A percentile compares a stretch with the other conserved stretches of the same genome.
These are phyloP conservation scores for Penicillium bialowiezense DNA, from an alignment of 495 filamentous ascomycete genomes.

Conservation along the genomic window DNA sequence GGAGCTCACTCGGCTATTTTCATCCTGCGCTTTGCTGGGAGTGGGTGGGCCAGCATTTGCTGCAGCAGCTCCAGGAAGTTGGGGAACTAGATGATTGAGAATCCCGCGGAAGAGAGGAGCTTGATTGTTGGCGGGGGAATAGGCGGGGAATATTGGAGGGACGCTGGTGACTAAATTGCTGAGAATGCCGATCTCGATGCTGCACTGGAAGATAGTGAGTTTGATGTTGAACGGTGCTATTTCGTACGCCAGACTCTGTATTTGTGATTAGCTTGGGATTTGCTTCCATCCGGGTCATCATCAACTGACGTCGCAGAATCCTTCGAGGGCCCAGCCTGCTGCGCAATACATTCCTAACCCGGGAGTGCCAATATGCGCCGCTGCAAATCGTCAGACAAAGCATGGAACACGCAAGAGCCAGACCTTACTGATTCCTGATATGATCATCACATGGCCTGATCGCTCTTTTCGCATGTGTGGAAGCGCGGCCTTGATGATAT, in stretches of 20 bases:
- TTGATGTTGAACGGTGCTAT: constrained; percentile 97
- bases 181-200: constrained; percentile 76
- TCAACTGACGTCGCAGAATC: constrained; percentile 76
- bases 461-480: constrained; percentile 75
- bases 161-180: constrained; percentile 83
- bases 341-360: constrained; percentile 89
- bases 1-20: constrained; percentile 24
- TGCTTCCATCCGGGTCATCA: neutral
- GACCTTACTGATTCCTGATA: constrained; percentile 74
- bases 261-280: constrained; percentile 11
- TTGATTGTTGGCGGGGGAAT: constrained; percentile 69
- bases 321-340: constrained; percentile 91
- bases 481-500: constrained; percentile 87
- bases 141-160: constrained; percentile 68
- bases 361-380: constrained; percentile 89
- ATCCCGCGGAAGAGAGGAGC: constrained; percentile 81
- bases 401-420: neutral
- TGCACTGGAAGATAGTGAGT: constrained; percentile 90
- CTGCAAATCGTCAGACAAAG: constrained; percentile 29
- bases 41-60: constrained; percentile 13
- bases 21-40: constrained; percentile 16
- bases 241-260: constrained; percentile 84
- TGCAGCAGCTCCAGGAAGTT: constrained; percentile 35
- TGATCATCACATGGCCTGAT: constrained; percentile 83
- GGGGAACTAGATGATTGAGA: constrained; percentile 66